Conservation (phyloP, 2,329 filamentous ascomycete species). For the Venturia effusa region DNA sequence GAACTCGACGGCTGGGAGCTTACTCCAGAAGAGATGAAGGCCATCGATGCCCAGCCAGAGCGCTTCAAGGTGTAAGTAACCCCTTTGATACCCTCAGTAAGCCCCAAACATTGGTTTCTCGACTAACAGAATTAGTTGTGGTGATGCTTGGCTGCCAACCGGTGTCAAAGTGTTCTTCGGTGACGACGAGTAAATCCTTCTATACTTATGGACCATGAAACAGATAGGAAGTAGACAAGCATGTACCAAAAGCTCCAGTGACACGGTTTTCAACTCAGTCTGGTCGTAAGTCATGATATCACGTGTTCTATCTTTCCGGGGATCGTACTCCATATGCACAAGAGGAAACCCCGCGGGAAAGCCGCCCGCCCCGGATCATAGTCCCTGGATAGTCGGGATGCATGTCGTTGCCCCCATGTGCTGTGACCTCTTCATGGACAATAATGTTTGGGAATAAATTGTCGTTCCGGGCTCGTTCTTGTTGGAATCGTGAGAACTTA, state of each 20-base stretch:
- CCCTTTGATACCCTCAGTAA: neutral
- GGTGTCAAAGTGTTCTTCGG: slow-evolving; percentile 67
- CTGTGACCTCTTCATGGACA: neutral
- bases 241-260: neutral
- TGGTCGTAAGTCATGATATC: neutral
- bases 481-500: neutral
- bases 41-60: slow-evolving; percentile 56
- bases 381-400: neutral
- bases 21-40: slow-evolving; percentile 59
- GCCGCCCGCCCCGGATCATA: neutral
- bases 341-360: neutral
- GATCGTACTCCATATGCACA: neutral
- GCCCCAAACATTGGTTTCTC: too few relatives aligned
- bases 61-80: slow-evolving; percentile 49
- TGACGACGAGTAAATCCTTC: slow-evolving; percentile 56
- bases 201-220: neutral
- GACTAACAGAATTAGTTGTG: slow-evolving; percentile 35
- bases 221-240: neutral
- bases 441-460: neutral
- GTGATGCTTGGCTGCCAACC: slow-evolving; percentile 58
- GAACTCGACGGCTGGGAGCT: slow-evolving; percentile 63
- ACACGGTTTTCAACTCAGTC: neutral
- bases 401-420: neutral
- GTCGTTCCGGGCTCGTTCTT: neutral
- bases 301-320: neutral